These are phyloP conservation scores for Ambrosia trifida DNA, from an alignment of 129 eudicot genomes.

Conservation along the genomic window DNA sequence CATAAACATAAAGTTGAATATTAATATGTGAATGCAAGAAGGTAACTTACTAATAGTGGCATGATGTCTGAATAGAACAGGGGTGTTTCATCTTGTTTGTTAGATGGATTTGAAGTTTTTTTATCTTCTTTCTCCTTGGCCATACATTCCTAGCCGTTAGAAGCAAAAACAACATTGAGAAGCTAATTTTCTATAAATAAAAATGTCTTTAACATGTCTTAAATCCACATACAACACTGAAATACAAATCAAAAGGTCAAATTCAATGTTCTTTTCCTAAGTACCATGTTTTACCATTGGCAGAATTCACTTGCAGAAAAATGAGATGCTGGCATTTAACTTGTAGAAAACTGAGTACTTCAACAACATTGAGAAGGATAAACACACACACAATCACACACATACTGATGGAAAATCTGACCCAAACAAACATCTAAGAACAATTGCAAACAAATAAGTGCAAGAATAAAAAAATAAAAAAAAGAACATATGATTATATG, in stretches of 20 bases:
- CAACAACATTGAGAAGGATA: constrained; percentile 1
- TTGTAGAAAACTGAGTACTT: neutral
- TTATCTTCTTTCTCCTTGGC: constrained; percentile 82
- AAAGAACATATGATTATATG: too few relatives aligned
- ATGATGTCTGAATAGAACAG: constrained; percentile 85
- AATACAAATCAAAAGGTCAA: neutral
- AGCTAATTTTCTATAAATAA: constrained; percentile 1
- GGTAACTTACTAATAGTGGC: constrained; percentile 80
- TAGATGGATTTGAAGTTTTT: constrained; percentile 35
- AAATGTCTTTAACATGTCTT: neutral
- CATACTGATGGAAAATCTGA: neutral
- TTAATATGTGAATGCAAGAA: constrained; percentile 4
- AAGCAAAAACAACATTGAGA: constrained; percentile 21
- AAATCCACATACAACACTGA: neutral
- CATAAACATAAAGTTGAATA: constrained; percentile 1
- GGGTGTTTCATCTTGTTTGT: constrained; percentile 63
- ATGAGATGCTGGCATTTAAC: constrained; percentile 9
- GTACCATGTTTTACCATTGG: constrained; percentile 4
- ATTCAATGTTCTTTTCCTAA: constrained; percentile 10
- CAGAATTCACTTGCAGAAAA: neutral
- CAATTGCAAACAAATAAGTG: neutral
- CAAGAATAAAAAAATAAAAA: neutral
- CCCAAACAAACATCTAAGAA: neutral
- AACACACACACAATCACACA: neutral
- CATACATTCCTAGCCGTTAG: constrained; percentile 52